phyloP scores from a whole-genome alignment of 176 grass and related monocot genomes.

The Oryza punctata region DNA sequence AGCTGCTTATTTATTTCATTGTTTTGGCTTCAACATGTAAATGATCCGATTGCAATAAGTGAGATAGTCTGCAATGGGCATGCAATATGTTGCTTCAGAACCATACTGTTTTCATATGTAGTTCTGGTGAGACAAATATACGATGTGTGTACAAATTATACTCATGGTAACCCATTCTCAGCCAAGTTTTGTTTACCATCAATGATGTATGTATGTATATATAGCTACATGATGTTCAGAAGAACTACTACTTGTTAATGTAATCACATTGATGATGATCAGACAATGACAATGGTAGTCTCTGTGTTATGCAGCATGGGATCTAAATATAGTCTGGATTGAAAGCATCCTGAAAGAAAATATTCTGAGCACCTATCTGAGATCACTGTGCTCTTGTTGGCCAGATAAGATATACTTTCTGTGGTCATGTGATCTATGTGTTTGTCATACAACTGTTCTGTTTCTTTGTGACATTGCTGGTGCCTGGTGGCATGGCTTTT shows the following conservation, averaged over 20 bases:
- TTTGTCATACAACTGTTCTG: slow-evolving; percentile 26
- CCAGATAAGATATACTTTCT: slow-evolving; percentile 35
- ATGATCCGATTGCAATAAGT: slow-evolving; percentile 4
- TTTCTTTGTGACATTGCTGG: slow-evolving; percentile 10
- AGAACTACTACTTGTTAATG: slow-evolving; percentile 4
- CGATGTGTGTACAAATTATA: background rate
- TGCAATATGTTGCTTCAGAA: slow-evolving; percentile 22
- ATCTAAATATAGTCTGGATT: slow-evolving; percentile 1
- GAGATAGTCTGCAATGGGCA: slow-evolving; percentile 7
- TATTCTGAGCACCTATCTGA: slow-evolving; percentile 3
- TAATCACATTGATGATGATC: background rate
- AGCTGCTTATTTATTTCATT: slow-evolving; percentile 25
- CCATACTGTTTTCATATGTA: slow-evolving; percentile 18
- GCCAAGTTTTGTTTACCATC: slow-evolving; percentile 5
- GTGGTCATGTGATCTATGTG: slow-evolving; percentile 25
- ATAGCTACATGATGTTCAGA: background rate
- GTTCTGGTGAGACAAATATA: background rate
- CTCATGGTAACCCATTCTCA: background rate
- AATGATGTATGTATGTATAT: background rate
- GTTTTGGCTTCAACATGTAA: background rate
- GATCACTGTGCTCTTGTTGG: slow-evolving; percentile 22
- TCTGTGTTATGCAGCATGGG: background rate
- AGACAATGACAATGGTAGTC: background rate
- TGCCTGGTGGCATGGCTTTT: background rate
- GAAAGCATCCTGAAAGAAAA: background rate